These are phyloP conservation scores for Aspergillus sclerotialis DNA, from an alignment of 2,329 filamentous ascomycete species.

Conservation along the genomic window DNA sequence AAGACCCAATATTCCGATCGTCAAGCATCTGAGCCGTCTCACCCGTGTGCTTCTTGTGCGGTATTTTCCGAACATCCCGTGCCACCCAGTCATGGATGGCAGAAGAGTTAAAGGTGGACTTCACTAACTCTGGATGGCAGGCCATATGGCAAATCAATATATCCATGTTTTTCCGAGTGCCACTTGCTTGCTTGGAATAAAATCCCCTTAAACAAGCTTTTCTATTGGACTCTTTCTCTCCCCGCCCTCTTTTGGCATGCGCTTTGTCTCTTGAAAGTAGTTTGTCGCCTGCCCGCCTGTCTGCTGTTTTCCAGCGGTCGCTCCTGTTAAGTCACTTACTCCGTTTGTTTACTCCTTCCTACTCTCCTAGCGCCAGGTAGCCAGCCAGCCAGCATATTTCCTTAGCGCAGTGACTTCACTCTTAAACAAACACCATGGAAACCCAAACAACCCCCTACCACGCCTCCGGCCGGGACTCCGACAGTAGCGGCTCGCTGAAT, in stretches of 20 bases:
- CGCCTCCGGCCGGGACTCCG: constrained; percentile 18
- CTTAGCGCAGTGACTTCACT: no score
- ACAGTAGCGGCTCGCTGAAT: constrained; percentile 19
- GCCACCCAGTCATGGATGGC: not conserved
- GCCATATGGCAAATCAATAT: not conserved
- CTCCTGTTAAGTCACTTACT: no score
- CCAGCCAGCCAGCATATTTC: no score
- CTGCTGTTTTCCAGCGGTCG: no score
- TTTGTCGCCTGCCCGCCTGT: no score
- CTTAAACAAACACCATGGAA: not conserved
- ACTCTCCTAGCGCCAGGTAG: no score
- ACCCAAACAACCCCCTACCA: not conserved
- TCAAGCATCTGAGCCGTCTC: not conserved
- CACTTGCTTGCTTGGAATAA: not conserved
- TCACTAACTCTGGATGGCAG: not conserved
- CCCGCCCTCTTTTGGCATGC: not conserved
- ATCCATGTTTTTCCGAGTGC: not conserved
- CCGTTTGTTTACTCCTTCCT: no score
- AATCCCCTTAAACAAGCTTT: not conserved
- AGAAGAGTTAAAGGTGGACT: not conserved
- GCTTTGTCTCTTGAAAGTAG: not conserved
- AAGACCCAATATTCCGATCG: not conserved
- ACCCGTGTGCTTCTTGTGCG: no score
- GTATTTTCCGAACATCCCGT: not conserved
- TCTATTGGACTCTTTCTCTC: not conserved